Evolutionary conservation across 306 rosid genomes (phyloP), one percentile per base, ranked within the genome.

Genomic region (Quercus ilex): DNA sequence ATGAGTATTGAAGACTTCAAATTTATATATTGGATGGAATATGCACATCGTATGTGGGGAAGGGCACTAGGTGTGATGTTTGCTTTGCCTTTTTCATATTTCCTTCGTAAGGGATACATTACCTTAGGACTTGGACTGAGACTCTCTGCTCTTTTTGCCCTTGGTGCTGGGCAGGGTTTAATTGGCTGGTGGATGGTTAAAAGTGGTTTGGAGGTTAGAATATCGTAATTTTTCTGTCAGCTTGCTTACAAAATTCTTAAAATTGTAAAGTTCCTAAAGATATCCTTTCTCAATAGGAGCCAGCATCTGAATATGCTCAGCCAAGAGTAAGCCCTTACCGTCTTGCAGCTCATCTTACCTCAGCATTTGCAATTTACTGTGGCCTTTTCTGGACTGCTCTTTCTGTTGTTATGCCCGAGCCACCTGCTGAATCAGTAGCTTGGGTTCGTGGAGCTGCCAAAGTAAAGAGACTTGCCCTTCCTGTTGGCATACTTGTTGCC

Each of bases 121-220:
- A 91, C 98, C 74, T 2, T 94, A 80, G 81, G 86, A 63, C 91
- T 91, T 81, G 98, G 97, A 79, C 72, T 88, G 73, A 90, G 94
- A 86, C 86, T 94, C 58, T 90, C 91, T 59, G 80, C 81, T 65
- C 88, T 94, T 41, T 89, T 92, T 84, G 90, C 80, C 79, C 94
- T 92, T 69, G 98, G 96, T 85, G 97, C 92, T 63, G 97, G 96
- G 59, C 97, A 94, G 91, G 94, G 97, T 81, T 77, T 91, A 28
- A 85, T 94, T 31, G 98, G 98, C 81, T 92, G 98, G 98, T 94
- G 98, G 98, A 94, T 94, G 98, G 98, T 94, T 77, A 94, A 89
- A 89, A 94, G 96, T 74, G 98, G 97, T 67, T 80, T 80, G 74
- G 87, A 87, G 92, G 91, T 91, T 69, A 21, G 89, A 69, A 59